Conservation (phyloP, 768 basidiomycete species). For the Russula sp. region DNA sequence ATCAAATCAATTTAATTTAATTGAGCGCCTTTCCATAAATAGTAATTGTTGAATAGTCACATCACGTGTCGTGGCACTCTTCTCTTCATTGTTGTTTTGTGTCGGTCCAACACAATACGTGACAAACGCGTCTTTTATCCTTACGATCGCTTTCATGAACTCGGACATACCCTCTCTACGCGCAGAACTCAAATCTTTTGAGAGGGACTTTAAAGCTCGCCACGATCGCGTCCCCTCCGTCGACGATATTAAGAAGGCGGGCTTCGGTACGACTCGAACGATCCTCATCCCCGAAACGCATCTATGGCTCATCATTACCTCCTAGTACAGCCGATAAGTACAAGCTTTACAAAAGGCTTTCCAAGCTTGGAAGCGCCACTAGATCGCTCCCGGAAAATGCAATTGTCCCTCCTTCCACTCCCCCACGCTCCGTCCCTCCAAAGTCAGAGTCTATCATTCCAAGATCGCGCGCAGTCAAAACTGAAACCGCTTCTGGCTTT, state of each 20-base stretch:
- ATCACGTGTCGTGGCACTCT: slow-evolving; percentile 7
- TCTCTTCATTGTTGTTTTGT: background rate
- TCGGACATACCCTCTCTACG: slow-evolving; percentile 41
- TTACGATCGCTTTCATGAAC: slow-evolving; percentile 28
- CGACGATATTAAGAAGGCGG: slow-evolving; percentile 62
- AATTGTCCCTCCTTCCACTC: slow-evolving; percentile 31
- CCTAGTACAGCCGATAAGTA: slow-evolving; percentile 61
- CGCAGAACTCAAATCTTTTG: slow-evolving; percentile 73
- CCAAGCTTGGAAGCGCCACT: slow-evolving; percentile 38
- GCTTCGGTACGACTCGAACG: slow-evolving; percentile 48
- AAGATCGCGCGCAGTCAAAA: slow-evolving; percentile 46
- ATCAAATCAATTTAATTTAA: too few relatives aligned
- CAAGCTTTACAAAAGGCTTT: slow-evolving; percentile 73
- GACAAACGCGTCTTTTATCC: slow-evolving; percentile 10
- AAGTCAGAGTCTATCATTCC: slow-evolving; percentile 37
- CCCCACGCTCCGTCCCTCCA: slow-evolving; percentile 29
- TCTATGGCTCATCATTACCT: slow-evolving; percentile 20
- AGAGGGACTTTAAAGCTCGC: slow-evolving; percentile 53
- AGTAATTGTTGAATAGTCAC: background rate
- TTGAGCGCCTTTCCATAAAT: too few relatives aligned
- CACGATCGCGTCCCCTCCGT: slow-evolving; percentile 58
- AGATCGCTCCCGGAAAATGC: slow-evolving; percentile 38
- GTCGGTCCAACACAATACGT: slow-evolving; percentile 11
- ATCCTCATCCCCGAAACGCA: slow-evolving; percentile 8
- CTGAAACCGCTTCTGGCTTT: slow-evolving; percentile 48